These are phyloP conservation scores for Termitomyces sp. DNA, from an alignment of 768 basidiomycete genomes.

Conservation along the genomic window DNA sequence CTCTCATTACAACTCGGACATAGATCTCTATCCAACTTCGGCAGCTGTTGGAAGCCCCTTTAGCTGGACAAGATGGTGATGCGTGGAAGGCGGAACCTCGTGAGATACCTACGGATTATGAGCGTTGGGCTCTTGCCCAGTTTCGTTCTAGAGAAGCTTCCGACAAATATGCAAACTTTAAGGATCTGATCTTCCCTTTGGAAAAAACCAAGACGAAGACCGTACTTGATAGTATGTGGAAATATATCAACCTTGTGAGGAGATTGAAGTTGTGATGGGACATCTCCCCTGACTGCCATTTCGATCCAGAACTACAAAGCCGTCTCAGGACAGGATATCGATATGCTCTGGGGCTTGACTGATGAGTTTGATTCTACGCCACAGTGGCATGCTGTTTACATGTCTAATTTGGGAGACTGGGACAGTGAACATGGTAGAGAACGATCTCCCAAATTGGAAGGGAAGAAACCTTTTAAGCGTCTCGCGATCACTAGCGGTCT, in stretches of 20 bases:
- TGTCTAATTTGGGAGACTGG: constrained; percentile 23
- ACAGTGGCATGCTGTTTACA: constrained; percentile 50
- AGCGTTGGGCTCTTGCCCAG: constrained; percentile 67
- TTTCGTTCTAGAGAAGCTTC: constrained; percentile 55
- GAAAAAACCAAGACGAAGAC: constrained; percentile 43
- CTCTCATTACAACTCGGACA: not conserved
- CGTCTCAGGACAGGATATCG: constrained; percentile 48
- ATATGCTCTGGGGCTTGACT: constrained; percentile 59
- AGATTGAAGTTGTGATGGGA: constrained; percentile 13
- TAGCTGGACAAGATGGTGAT: constrained; percentile 52
- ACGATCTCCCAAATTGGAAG: constrained; percentile 10
- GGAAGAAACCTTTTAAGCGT: constrained; percentile 26
- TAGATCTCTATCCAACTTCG: constrained; percentile 65
- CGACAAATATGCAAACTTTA: constrained; percentile 40
- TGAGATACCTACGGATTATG: constrained; percentile 55
- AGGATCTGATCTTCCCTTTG: constrained; percentile 55
- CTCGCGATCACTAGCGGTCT: constrained; percentile 49
- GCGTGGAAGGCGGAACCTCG: constrained; percentile 45
- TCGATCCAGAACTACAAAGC: constrained; percentile 52
- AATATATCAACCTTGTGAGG: constrained; percentile 51
- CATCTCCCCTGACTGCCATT: constrained; percentile 2
- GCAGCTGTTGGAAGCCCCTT: constrained; percentile 55
- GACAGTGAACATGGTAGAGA: constrained; percentile 23
- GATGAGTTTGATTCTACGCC: constrained; percentile 47
- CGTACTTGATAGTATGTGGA: constrained; percentile 62